Conservation (phyloP, 306 rosid genomes). For the Parietaria judaica region DNA sequence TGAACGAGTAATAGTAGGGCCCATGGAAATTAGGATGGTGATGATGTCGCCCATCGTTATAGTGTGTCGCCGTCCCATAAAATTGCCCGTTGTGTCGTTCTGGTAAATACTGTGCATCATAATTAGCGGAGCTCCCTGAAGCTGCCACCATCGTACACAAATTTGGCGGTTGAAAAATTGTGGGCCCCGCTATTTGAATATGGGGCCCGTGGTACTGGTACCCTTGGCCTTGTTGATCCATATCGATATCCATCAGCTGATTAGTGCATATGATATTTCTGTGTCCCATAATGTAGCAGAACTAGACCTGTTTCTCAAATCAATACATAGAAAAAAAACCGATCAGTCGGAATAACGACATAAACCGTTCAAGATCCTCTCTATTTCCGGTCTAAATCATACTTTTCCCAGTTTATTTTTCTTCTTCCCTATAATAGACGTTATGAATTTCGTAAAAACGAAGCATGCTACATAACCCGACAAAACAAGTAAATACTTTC, state of each 20-base stretch:
- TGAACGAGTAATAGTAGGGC: conserved; percentile 54
- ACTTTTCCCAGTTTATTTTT: neutral
- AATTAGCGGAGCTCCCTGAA: conserved; percentile 49
- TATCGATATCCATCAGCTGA: conserved; percentile 59
- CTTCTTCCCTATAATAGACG: neutral
- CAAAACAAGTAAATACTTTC: neutral
- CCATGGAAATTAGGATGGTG: conserved; percentile 43
- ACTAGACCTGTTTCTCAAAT: conserved; percentile 28
- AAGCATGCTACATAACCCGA: neutral
- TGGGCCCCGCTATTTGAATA: conserved; percentile 32
- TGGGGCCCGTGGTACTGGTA: conserved; percentile 56
- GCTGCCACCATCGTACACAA: conserved; percentile 41
- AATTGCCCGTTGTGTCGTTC: conserved; percentile 58
- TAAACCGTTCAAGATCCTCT: neutral
- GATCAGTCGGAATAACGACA: conserved; percentile 6
- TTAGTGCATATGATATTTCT: conserved; percentile 29
- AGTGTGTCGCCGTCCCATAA: conserved; percentile 40
- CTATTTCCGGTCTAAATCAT: no score
- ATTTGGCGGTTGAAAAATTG: conserved; percentile 49
- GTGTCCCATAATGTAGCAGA: conserved; percentile 39
- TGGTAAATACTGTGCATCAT: conserved; percentile 46
- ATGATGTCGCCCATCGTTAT: conserved; percentile 48
- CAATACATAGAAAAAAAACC: conserved; percentile 13
- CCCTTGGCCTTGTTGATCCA: conserved; percentile 61
- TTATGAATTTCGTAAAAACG: neutral